Base-by-base conservation (phyloP, 306 rosid genomes). In the Rosa lucieae region DNA sequence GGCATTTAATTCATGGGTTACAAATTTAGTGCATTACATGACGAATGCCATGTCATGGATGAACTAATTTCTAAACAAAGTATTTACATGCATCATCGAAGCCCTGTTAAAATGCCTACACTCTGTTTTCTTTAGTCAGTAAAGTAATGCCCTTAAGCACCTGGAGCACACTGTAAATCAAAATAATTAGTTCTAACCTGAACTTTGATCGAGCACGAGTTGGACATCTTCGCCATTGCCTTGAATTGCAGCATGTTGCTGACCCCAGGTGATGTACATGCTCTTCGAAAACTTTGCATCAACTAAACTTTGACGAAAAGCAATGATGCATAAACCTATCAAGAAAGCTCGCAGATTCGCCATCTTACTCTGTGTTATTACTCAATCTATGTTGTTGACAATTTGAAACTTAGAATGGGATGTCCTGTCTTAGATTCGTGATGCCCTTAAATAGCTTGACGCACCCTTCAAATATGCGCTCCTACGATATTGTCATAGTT, bases 191-290 rank as follows among this genome's bases (percentile, higher is more conserved):
- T 17, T 78, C 72, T 37, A 43, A 91, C 98, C 97, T 82, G 96
- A 85, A 37, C 84, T 82, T 78, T 72, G 69, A 85, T 90, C 91
- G 67, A 94, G 85, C 76, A 88, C 93, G 59, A 94, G 97, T 58
- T 86, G 86, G 46, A 92, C 94, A 63, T 88, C 90, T 8, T 90
- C 94, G 59, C 94, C 81, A 23, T 61, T 62, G 48, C 89, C 85
- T 78, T 72, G 76, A 78, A 92, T 32, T 63, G 73, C 17, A 29
- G 93, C 85, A 14, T 86, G 91, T 62, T 85, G 86, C 71, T 48
- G n/a, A 55, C 97, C 97, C 92, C 94, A 88, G 5, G 81, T 82
- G 72, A 94, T 42, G 78, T 77, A 80, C 94, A 88, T 90, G 86
- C 89, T 90, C 73, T 87, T 69, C n/a, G 87, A 76, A 68, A 85